Conservation (phyloP, 768 basidiomycete genomes). For the Boletus insuetus region DNA sequence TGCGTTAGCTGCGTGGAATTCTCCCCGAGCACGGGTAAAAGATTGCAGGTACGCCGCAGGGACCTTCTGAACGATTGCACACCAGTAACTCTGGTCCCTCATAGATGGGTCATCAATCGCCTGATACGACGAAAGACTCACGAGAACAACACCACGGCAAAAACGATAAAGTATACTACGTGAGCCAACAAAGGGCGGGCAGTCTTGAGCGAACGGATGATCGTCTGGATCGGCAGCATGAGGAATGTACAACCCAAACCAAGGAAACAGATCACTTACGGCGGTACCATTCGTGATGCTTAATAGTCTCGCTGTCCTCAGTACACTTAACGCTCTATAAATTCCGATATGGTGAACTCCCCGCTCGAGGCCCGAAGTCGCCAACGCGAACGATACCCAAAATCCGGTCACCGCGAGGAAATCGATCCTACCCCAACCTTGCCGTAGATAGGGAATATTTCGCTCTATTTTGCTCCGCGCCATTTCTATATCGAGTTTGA, state of each 20-base stretch:
- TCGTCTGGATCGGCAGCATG: constrained; percentile 47
- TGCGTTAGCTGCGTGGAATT: constrained; percentile 47
- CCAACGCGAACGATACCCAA: constrained; percentile 80
- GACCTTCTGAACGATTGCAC: constrained; percentile 91
- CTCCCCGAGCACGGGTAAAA: constrained; percentile 55
- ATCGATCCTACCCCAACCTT: constrained; percentile 92
- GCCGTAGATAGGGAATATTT: constrained; percentile 84
- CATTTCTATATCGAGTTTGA: constrained; percentile 53
- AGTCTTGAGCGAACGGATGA: constrained; percentile 88
- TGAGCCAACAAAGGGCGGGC: constrained; percentile 84
- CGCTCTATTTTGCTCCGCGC: constrained; percentile 53
- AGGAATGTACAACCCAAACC: constrained; percentile 1
- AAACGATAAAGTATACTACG: constrained; percentile 88
- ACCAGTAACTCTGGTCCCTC: constrained; percentile 67
- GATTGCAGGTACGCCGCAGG: constrained; percentile 61
- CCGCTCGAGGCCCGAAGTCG: constrained; percentile 62
- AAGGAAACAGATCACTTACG: constrained; percentile 40
- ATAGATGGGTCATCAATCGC: neutral
- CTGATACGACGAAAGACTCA: constrained; percentile 33
- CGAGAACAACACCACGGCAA: constrained; percentile 88
- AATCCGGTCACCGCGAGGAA: constrained; percentile 81
- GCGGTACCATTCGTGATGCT: constrained; percentile 93
- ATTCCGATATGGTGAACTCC: constrained; percentile 72
- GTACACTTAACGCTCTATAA: constrained; percentile 84
- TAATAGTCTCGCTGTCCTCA: constrained; percentile 77